Evolutionary conservation across 2,329 filamentous ascomycete species (phyloP).

Genomic region (Pseudogymnoascus sp.): DNA sequence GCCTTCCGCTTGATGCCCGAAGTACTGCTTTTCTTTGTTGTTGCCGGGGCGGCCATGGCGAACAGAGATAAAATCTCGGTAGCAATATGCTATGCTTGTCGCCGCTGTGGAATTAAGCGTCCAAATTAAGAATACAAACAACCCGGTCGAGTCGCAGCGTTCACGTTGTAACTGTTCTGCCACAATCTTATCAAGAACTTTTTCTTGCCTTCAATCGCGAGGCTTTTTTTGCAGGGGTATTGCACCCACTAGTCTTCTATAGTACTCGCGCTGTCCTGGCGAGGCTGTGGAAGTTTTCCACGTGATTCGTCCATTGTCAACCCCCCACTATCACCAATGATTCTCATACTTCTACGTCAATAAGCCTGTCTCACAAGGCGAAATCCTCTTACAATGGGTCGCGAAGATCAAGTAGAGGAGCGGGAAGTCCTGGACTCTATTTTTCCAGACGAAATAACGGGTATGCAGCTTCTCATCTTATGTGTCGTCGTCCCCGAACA

Average conservation of each 20-base stretch:
- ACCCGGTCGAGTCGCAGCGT: conserved; percentile 2
- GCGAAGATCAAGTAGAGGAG: conserved; percentile 91
- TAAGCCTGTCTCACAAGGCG: conserved; percentile 7
- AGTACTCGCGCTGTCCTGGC: conserved; percentile 1
- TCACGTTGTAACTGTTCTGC: conserved; percentile 7
- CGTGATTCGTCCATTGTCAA: conserved; percentile 3
- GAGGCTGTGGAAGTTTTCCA: conserved; percentile 2
- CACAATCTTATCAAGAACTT: conserved; percentile 11
- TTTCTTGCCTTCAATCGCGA: conserved; percentile 8
- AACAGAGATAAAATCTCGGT: not conserved
- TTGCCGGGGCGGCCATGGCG: conserved; percentile 16
- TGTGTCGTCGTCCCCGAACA: not conserved
- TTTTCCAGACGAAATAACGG: conserved; percentile 94
- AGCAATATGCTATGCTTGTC: conserved; percentile 1
- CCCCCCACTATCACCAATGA: conserved; percentile 8
- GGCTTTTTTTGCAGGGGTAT: conserved; percentile 9
- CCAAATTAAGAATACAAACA: conserved; percentile 1
- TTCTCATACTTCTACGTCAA: conserved; percentile 6
- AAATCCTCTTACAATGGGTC: conserved; percentile 42
- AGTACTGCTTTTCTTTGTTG: conserved; percentile 36
- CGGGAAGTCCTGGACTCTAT: conserved; percentile 97
- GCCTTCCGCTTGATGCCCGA: conserved; percentile 51
- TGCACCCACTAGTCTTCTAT: not conserved
- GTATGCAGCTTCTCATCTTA: conserved; percentile 36
- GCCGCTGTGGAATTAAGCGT: not conserved